Conservation (phyloP, 2,329 filamentous ascomycete species). For the Pseudogymnoascus sp. region DNA sequence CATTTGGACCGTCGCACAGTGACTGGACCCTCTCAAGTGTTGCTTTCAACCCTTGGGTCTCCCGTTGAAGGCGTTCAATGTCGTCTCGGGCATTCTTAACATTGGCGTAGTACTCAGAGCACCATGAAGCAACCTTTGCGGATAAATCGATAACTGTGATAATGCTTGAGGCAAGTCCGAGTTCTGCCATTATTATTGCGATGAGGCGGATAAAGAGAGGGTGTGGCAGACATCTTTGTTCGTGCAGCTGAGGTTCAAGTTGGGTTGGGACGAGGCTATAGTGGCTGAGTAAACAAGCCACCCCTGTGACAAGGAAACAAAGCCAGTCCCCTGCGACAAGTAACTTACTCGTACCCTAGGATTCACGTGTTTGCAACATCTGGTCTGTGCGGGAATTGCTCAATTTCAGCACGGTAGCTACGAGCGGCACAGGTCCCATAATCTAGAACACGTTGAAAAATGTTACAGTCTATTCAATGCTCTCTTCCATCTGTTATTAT, state of each 20-base stretch:
- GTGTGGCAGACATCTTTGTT: conserved; percentile 10
- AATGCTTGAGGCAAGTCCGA: conserved; percentile 31
- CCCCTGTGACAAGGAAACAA: neutral
- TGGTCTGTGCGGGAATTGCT: too few relatives aligned
- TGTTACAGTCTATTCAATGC: too few relatives aligned
- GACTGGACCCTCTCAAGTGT: conserved; percentile 23
- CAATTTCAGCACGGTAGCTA: too few relatives aligned
- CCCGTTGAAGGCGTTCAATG: conserved; percentile 29
- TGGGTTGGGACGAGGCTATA: neutral
- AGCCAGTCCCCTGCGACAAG: neutral
- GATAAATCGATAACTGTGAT: conserved; percentile 34
- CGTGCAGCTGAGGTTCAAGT: neutral
- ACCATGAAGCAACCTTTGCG: conserved; percentile 30
- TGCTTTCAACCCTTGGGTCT: conserved; percentile 23
- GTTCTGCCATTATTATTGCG: conserved; percentile 16
- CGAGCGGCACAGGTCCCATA: too few relatives aligned
- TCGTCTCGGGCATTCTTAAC: conserved; percentile 28
- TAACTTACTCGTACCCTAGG: too few relatives aligned
- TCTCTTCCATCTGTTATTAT: too few relatives aligned
- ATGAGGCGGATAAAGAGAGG: conserved; percentile 14
- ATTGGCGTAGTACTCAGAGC: conserved; percentile 31
- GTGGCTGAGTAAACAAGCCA: neutral
- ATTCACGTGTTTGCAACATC: too few relatives aligned
- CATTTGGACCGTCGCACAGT: conserved; percentile 26
- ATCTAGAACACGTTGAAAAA: too few relatives aligned